Conservation (phyloP, 2,329 filamentous ascomycete species). For the Pseudogymnoascus sp. region DNA sequence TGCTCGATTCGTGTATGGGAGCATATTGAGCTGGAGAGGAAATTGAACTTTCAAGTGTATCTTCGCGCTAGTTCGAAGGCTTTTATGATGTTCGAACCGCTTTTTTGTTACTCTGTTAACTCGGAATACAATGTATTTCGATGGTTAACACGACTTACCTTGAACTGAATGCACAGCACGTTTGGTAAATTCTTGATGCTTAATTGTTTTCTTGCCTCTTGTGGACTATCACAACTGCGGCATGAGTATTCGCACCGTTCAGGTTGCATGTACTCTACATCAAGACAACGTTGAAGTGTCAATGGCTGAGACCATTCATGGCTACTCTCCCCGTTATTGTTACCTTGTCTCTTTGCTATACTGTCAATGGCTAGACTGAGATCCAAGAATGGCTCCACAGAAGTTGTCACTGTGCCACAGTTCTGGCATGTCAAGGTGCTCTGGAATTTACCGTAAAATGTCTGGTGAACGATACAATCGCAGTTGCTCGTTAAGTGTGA, state of each 20-base stretch:
- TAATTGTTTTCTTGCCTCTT: constrained; percentile 76
- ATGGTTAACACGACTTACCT: constrained; percentile 46
- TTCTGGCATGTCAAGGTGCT: constrained; percentile 86
- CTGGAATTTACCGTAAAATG: constrained; percentile 86
- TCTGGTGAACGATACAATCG: constrained; percentile 87
- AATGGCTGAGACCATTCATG: constrained; percentile 35
- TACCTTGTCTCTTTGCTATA: constrained; percentile 37
- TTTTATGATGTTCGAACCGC: constrained; percentile 68
- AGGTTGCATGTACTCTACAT: constrained; percentile 74
- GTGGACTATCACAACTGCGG: constrained; percentile 65
- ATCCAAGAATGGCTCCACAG: constrained; percentile 84
- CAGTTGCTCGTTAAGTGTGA: constrained; percentile 38
- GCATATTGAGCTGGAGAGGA: constrained; percentile 79
- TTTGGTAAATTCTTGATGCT: constrained; percentile 80
- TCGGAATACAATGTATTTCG: background rate
- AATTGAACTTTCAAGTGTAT: constrained; percentile 83
- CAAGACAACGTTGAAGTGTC: constrained; percentile 66
- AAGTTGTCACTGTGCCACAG: constrained; percentile 73
- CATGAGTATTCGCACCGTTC: constrained; percentile 90
- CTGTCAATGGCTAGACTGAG: constrained; percentile 80
- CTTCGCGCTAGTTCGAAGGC: constrained; percentile 68
- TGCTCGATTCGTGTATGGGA: constrained; percentile 73
- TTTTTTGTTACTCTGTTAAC: constrained; percentile 22
- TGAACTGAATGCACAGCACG: constrained; percentile 85
- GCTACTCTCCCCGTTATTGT: constrained; percentile 35